Conservation (phyloP, 2,329 filamentous ascomycete genomes). For the Sclerotinia glacialis region DNA sequence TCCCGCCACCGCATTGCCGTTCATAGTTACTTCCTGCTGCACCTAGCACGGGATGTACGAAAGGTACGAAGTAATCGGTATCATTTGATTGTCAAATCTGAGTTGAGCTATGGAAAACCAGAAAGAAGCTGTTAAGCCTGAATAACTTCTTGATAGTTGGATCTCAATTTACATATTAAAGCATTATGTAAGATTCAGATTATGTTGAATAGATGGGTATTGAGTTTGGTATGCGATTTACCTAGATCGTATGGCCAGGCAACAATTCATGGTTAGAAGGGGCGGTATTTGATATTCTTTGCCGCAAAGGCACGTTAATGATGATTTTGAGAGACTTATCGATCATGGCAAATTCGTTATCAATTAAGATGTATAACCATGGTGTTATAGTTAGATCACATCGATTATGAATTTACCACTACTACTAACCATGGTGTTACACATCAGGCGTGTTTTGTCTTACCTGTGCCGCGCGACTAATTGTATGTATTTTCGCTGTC, state of each 20-base stretch:
- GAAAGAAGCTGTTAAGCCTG: neutral
- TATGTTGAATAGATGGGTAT: too few species aligned
- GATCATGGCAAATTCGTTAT: neutral
- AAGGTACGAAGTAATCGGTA: neutral
- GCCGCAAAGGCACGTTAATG: neutral
- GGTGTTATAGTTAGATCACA: too few species aligned
- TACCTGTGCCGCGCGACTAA: conserved; percentile 11
- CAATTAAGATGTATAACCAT: neutral
- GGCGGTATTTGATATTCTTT: neutral
- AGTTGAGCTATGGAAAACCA: neutral
- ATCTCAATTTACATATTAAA: neutral
- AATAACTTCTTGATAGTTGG: neutral
- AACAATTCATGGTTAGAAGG: neutral
- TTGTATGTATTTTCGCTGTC: neutral
- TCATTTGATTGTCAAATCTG: neutral
- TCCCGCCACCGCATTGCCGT: conserved; percentile 1
- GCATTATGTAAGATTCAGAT: neutral
- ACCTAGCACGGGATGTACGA: neutral
- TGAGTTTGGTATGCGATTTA: neutral
- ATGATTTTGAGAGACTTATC: neutral
- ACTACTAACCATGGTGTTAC: neutral
- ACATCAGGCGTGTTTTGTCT: neutral
- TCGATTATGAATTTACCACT: neutral
- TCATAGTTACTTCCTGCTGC: neutral
- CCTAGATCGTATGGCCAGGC: neutral